Evolutionary conservation across 331 rosid species (phyloP).

Genomic region (Quercus phellos): DNA sequence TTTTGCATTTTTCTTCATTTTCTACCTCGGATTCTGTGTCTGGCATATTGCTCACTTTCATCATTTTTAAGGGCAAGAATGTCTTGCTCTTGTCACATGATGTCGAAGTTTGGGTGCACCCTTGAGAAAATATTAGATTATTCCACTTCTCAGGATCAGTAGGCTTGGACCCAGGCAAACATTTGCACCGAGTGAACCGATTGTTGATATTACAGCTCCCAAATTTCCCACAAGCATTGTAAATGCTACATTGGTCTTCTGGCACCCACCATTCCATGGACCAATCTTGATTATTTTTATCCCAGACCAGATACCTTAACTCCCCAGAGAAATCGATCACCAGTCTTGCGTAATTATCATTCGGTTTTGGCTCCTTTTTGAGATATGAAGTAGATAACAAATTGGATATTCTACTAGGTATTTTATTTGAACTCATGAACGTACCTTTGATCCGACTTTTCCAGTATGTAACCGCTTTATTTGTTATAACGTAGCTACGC

Average conservation of each 20-base stretch:
- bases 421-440: conserved; percentile 29
- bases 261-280: conserved; percentile 25
- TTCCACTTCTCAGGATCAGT: conserved; percentile 6
- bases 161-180: conserved; percentile 52
- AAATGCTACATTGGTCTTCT: conserved; percentile 23
- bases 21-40: fast-evolving
- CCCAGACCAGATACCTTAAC: conserved; percentile 25
- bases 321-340: conserved; percentile 40
- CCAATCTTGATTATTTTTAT: conserved; percentile 13
- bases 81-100: conserved; percentile 12
- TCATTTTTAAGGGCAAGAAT: conserved; percentile 38
- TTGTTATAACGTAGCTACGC: conserved; percentile 21
- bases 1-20: conserved; percentile 3
- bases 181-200: conserved; percentile 30
- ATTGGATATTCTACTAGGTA: not conserved
- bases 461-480: conserved; percentile 29
- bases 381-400: conserved; percentile 23
- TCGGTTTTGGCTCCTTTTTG: not conserved
- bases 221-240: conserved; percentile 47
- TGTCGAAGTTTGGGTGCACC: conserved; percentile 28
- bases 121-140: conserved; percentile 28
- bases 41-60: conserved; percentile 21
- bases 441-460: conserved; percentile 31
- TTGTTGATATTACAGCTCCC: conserved; percentile 42
- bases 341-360: conserved; percentile 27